Conservation (phyloP, 2,329 filamentous ascomycete species). For the Colletotrichum phormii region DNA sequence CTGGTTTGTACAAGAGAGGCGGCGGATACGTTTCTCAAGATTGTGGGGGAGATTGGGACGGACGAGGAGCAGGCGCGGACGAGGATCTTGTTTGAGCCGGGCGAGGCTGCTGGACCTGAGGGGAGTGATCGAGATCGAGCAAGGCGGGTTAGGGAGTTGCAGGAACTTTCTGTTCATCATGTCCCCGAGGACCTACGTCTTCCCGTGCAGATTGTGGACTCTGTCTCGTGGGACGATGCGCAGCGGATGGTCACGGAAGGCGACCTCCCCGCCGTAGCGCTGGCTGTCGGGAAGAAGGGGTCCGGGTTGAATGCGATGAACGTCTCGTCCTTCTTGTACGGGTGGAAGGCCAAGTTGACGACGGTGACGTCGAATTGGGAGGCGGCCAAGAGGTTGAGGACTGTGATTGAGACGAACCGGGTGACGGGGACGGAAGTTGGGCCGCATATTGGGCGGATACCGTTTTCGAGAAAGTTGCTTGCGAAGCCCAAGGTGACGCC, state of each 20-base stretch:
- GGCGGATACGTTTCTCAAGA: conserved; percentile 51
- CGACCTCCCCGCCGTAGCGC: conserved; percentile 47
- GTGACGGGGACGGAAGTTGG: conserved; percentile 20
- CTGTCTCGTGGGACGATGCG: conserved; percentile 43
- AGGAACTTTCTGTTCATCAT: conserved; percentile 46
- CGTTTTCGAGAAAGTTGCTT: conserved; percentile 36
- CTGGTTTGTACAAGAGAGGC: conserved; percentile 53
- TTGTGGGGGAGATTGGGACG: conserved; percentile 51
- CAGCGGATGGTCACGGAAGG: conserved; percentile 43
- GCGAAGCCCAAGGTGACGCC: conserved; percentile 21
- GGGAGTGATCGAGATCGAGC: conserved; percentile 17
- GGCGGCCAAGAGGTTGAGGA: conserved; percentile 38
- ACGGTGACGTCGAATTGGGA: conserved; percentile 57
- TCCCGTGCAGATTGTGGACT: conserved; percentile 46
- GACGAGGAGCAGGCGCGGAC: conserved; percentile 50
- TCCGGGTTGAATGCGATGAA: conserved; percentile 51
- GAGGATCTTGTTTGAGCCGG: conserved; percentile 43
- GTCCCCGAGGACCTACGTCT: conserved; percentile 48
- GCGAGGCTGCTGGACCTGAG: conserved; percentile 20
- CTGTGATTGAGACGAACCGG: conserved; percentile 29
- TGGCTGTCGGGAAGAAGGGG: conserved; percentile 45
- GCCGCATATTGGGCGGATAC: conserved; percentile 36
- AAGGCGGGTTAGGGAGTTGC: conserved; percentile 43
- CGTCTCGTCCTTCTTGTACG: conserved; percentile 53
- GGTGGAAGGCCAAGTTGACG: conserved; percentile 48